These are phyloP conservation scores for Paraurostyla sp. DNA, from an alignment of 73 alveolate species.

Conservation along the genomic window DNA sequence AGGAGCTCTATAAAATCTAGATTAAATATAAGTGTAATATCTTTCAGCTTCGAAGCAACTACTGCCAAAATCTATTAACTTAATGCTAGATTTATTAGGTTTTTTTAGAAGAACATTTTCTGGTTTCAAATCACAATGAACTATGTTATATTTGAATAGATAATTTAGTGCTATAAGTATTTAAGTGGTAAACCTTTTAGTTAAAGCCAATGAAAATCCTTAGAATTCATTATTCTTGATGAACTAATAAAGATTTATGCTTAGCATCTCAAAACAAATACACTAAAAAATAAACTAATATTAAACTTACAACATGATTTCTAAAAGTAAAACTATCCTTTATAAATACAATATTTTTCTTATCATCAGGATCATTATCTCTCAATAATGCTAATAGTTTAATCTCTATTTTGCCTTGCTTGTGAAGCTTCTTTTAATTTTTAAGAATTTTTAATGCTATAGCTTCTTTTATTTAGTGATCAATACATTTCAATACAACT, in stretches of 20 bases:
- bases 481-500: constrained; percentile 93
- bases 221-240: constrained; percentile 77
- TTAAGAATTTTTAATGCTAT: constrained; percentile 94
- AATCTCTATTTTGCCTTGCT: constrained; percentile 93
- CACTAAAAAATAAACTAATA: constrained; percentile 53
- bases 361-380: constrained; percentile 82
- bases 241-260: constrained; percentile 85
- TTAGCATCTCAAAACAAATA: constrained; percentile 82
- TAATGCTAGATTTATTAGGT: constrained; percentile 80
- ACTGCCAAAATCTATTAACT: constrained; percentile 91
- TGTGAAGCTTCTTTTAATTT: constrained; percentile 91
- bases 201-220: constrained; percentile 81
- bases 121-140: constrained; percentile 93
- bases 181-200: constrained; percentile 81
- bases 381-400: constrained; percentile 83
- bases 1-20: constrained; percentile 97
- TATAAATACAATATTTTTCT: constrained; percentile 79
- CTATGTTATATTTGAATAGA: constrained; percentile 70
- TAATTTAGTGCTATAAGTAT: constrained; percentile 77
- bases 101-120: constrained; percentile 83
- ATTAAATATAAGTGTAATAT: constrained; percentile 90
- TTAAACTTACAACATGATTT: constrained; percentile 76
- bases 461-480: constrained; percentile 89
- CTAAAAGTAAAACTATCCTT: constrained; percentile 85
- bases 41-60: constrained; percentile 82